These are phyloP conservation scores for Mucor racemosus DNA, from an alignment of 371 early-diverging fungal genomes.

Conservation along the genomic window DNA sequence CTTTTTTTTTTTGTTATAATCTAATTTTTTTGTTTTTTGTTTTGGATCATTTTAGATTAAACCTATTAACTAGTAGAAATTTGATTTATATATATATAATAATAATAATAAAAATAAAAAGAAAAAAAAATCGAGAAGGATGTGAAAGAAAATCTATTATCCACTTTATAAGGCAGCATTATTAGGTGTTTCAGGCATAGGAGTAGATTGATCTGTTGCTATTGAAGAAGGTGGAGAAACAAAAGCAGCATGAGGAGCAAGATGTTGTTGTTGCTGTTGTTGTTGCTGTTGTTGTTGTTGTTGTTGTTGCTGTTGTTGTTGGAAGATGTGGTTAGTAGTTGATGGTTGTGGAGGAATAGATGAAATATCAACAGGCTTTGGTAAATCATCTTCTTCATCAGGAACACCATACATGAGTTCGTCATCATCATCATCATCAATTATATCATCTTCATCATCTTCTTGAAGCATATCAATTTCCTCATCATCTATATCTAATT, in stretches of 20 bases:
- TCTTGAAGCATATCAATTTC: slow-evolving; percentile 29
- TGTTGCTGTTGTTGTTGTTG: not conserved
- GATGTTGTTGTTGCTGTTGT: not conserved
- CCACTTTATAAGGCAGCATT: not conserved
- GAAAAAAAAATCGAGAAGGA: slow-evolving; percentile 13
- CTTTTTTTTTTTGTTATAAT: not conserved
- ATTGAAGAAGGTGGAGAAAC: slow-evolving; percentile 10
- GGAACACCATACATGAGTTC: not conserved
- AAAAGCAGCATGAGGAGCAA: no score
- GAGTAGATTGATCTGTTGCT: not conserved
- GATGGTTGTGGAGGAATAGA: slow-evolving; percentile 16
- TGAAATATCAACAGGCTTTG: not conserved
- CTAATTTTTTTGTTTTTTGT: not conserved
- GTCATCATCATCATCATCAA: slow-evolving; percentile 10
- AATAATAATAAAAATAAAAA: slow-evolving; percentile 10
- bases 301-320: not conserved
- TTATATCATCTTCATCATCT: slow-evolving; percentile 17
- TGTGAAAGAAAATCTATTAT: no score
- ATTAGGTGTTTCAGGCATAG: not conserved
- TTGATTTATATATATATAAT: not conserved
- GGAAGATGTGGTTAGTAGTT: not conserved
- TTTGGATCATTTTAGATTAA: slow-evolving; percentile 41
- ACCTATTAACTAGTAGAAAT: slow-evolving; percentile 41
- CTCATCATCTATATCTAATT: slow-evolving; percentile 62
- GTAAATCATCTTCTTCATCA: not conserved